phyloP scores from a whole-genome alignment of 306 rosid genomes.

The Cicer judaicum region DNA sequence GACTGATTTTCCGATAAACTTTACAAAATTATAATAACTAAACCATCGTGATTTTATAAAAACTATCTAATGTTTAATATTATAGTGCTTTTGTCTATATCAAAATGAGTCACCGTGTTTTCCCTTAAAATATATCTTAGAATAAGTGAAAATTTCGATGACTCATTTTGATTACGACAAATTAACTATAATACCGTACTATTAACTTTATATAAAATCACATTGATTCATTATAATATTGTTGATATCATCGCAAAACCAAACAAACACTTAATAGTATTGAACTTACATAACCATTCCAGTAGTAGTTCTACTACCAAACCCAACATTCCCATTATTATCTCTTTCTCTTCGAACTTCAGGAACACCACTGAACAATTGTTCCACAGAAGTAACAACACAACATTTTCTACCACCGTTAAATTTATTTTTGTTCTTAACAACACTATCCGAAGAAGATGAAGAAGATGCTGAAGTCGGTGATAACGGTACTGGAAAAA shows the following conservation, averaged over 20 bases:
- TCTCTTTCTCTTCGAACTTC: conserved; percentile 34
- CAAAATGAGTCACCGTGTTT: no score
- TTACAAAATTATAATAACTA: no score
- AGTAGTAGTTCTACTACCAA: conserved; percentile 48
- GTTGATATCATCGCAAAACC: no score
- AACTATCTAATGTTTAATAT: no score
- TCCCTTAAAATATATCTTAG: no score
- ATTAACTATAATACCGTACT: no score
- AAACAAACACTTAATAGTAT: background rate
- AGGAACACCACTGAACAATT: conserved; percentile 64
- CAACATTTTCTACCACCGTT: conserved; percentile 39
- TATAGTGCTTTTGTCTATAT: no score
- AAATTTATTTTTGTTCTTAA: background rate
- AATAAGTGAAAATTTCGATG: no score
- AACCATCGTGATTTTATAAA: no score
- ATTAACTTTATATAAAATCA: no score
- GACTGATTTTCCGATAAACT: no score
- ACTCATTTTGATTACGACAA: no score
- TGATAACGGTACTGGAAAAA: conserved; percentile 51
- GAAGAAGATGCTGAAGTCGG: background rate
- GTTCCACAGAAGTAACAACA: conserved; percentile 69
- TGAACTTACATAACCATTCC: conserved; percentile 40
- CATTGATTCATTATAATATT: background rate
- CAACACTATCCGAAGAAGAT: background rate
- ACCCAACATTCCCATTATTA: conserved; percentile 49